Percentiles rank a stretch among this genome's conserved stretches.
These are phyloP conservation scores for Beverwykella pulmonaria DNA, from an alignment of 495 filamentous ascomycete species.

Conservation along the genomic window DNA sequence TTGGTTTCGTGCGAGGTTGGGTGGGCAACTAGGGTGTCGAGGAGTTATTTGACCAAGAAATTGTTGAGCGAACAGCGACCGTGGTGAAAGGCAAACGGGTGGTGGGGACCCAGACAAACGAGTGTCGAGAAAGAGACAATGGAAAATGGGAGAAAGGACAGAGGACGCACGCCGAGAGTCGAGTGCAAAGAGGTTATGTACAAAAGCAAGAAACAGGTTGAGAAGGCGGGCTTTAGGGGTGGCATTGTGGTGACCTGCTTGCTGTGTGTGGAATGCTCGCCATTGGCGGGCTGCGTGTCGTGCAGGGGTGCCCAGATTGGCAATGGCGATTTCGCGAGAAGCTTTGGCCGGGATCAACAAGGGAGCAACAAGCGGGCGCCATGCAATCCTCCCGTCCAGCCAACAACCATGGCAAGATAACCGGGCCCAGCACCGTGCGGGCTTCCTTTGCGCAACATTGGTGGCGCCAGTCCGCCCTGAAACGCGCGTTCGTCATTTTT, in stretches of 20 bases:
- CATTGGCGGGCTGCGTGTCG: not conserved
- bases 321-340: not conserved
- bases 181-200: not conserved
- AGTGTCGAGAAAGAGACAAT: slow-evolving; percentile 26
- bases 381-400: slow-evolving; percentile 6
- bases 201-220: slow-evolving; percentile 8
- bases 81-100: slow-evolving; percentile 9
- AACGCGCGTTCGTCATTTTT: slow-evolving; percentile 19
- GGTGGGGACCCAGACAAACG: slow-evolving; percentile 15
- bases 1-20: not conserved
- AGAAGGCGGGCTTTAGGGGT: slow-evolving; percentile 10
- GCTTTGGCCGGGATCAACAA: not conserved
- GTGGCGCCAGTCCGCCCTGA: slow-evolving; percentile 5
- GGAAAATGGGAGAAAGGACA: not conserved
- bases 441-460: slow-evolving; percentile 6
- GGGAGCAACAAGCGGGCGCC: not conserved
- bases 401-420: slow-evolving; percentile 13
- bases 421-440: slow-evolving; percentile 3
- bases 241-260: not conserved
- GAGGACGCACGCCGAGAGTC: not conserved
- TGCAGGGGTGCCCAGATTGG: not conserved
- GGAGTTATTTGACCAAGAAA: not conserved
- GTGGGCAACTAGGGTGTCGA: not conserved
- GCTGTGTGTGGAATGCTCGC: not conserved
- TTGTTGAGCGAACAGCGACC: not conserved